These are phyloP conservation scores for Trichomonascus vanleenenianus DNA, from an alignment of 805 yeast species.

Conservation along the genomic window DNA sequence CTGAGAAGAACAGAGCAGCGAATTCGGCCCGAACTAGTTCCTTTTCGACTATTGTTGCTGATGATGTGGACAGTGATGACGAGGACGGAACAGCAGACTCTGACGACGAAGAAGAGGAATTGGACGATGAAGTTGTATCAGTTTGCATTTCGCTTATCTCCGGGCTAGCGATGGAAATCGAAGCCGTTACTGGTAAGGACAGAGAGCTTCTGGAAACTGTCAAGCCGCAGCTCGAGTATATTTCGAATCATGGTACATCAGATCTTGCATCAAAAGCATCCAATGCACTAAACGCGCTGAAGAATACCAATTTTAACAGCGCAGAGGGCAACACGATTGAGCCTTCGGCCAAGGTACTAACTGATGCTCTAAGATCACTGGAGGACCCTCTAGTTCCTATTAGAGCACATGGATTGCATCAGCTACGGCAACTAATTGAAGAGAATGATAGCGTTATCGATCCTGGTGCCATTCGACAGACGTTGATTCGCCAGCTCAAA, in stretches of 20 bases:
- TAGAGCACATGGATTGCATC: slow-evolving; percentile 74
- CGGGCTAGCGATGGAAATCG: slow-evolving; percentile 24
- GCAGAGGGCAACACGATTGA: slow-evolving; percentile 11
- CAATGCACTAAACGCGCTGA: slow-evolving; percentile 16
- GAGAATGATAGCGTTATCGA: slow-evolving; percentile 42
- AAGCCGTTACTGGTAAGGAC: slow-evolving; percentile 10
- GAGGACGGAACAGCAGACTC: slow-evolving; percentile 25
- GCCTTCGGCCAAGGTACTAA: slow-evolving; percentile 23
- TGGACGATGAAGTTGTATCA: slow-evolving; percentile 26
- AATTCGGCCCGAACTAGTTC: neutral
- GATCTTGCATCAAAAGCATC: slow-evolving; percentile 10
- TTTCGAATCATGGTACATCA: slow-evolving; percentile 11
- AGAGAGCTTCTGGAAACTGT: slow-evolving; percentile 9
- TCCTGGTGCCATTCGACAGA: slow-evolving; percentile 45
- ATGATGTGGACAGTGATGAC: slow-evolving; percentile 15
- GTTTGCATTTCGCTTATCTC: slow-evolving; percentile 27
- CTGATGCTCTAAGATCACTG: slow-evolving; percentile 57
- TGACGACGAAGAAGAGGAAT: slow-evolving; percentile 26
- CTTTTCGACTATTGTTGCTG: slow-evolving; percentile 5
- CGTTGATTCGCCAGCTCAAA: slow-evolving; percentile 56
- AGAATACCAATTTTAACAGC: slow-evolving; percentile 12
- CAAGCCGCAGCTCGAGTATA: slow-evolving; percentile 15
- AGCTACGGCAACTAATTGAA: slow-evolving; percentile 49
- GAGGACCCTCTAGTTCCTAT: slow-evolving; percentile 78
- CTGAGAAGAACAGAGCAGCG: too few relatives aligned